phyloP scores from a whole-genome alignment of 805 yeast species.

The Candida takata region DNA sequence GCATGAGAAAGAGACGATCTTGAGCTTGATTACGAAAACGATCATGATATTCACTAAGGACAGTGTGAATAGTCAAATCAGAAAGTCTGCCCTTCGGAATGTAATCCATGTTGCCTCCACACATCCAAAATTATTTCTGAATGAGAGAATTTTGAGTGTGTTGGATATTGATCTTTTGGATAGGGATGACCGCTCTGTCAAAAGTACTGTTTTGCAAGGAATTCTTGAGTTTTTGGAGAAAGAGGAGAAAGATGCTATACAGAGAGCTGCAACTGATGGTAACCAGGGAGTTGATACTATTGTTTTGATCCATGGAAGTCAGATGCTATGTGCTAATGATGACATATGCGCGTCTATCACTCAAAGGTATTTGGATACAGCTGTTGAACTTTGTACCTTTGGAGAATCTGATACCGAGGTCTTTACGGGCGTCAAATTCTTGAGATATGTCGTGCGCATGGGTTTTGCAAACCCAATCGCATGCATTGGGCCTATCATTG shows the following conservation, averaged over 20 bases:
- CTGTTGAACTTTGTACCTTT: slow-evolving; percentile 42
- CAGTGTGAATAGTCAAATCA: slow-evolving; percentile 27
- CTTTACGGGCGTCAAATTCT: slow-evolving; percentile 47
- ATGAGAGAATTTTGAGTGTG: slow-evolving; percentile 43
- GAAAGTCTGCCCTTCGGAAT: slow-evolving; percentile 49
- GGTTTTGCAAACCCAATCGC: slow-evolving; percentile 74
- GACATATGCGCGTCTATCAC: slow-evolving; percentile 70
- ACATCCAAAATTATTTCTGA: slow-evolving; percentile 60
- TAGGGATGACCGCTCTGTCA: slow-evolving; percentile 32
- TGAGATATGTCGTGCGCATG: slow-evolving; percentile 48
- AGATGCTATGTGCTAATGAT: slow-evolving; percentile 46
- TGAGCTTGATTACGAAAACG: slow-evolving; percentile 51
- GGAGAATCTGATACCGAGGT: slow-evolving; percentile 35
- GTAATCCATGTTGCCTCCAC: slow-evolving; percentile 52
- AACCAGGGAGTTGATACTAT: slow-evolving; percentile 32
- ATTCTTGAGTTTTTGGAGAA: slow-evolving; percentile 47
- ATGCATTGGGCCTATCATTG: slow-evolving; percentile 63
- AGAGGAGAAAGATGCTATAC: slow-evolving; percentile 44
- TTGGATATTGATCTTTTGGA: slow-evolving; percentile 42
- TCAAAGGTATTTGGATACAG: slow-evolving; percentile 48
- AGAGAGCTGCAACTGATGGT: slow-evolving; percentile 32
- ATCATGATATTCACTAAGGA: slow-evolving; percentile 47
- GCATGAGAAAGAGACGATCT: slow-evolving; percentile 45
- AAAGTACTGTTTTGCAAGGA: slow-evolving; percentile 48
- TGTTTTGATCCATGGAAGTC: slow-evolving; percentile 46